Evolutionary conservation across 139 green algal genomes (phyloP).

Genomic region (Chlorella sp.): DNA sequence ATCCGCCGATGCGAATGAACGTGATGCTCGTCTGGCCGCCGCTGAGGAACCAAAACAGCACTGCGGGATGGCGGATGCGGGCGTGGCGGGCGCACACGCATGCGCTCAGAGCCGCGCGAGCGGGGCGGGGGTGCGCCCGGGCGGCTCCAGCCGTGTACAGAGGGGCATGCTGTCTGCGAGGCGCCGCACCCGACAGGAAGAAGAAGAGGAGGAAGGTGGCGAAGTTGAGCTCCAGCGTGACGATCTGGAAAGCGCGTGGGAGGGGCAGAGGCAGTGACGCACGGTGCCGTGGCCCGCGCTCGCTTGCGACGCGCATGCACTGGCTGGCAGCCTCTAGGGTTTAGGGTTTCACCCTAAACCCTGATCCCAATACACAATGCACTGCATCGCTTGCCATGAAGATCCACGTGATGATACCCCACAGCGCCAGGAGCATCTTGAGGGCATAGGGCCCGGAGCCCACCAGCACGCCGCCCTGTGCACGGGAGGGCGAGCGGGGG

Average conservation of each 20-base stretch:
- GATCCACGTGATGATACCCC: constrained; percentile 60
- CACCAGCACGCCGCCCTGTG: too few species aligned
- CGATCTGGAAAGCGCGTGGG: constrained; percentile 22
- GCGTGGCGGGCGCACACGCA: neutral
- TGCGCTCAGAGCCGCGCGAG: neutral
- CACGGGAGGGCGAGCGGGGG: too few species aligned
- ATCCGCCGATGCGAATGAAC: constrained; percentile 7
- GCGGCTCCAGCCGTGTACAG: neutral
- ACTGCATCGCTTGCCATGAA: neutral
- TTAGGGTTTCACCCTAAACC: too few species aligned
- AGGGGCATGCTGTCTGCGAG: neutral
- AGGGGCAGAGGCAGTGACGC: neutral
- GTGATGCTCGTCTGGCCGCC: too few species aligned
- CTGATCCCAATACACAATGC: too few species aligned
- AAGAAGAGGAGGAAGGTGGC: constrained; percentile 23
- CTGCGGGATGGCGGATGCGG: neutral
- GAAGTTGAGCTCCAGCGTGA: constrained; percentile 30
- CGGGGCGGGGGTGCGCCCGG: neutral
- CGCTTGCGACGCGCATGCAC: neutral
- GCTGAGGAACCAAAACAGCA: constrained; percentile 28
- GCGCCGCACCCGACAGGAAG: constrained; percentile 12
- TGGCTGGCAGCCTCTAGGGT: neutral
- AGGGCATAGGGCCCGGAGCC: neutral
- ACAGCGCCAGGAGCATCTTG: constrained; percentile 55
- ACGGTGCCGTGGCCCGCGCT: neutral